A percentile compares a stretch with the other conserved stretches of the same genome.
Conservation (phyloP, 345 rosid genomes). For the Syzygium grande region DNA sequence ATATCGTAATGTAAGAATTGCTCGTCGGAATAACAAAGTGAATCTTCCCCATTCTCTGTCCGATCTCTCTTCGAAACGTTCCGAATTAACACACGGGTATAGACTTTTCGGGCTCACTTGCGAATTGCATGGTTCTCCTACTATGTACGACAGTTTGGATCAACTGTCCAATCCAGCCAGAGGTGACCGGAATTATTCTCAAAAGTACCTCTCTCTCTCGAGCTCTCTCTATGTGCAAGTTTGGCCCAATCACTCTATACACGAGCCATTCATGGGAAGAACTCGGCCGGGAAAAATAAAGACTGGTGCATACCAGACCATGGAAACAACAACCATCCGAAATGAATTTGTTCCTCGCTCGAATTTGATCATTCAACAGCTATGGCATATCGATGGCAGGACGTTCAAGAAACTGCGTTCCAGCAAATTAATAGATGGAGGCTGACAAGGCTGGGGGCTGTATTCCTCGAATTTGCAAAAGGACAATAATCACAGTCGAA, state of each 20-base stretch:
- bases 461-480: background rate
- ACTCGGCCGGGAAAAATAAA: background rate
- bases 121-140: background rate
- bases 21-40: background rate
- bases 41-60: background rate
- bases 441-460: background rate
- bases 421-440: background rate
- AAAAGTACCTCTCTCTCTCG: background rate
- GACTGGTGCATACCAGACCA: background rate
- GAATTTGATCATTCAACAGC: background rate
- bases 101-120: background rate
- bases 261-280: background rate
- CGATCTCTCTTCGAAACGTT: background rate
- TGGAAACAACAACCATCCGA: background rate
- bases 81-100: background rate
- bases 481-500: background rate
- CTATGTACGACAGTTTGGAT: background rate
- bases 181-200: background rate
- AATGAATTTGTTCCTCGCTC: background rate
- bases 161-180: background rate
- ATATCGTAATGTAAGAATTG: background rate
- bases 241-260: background rate
- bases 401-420: background rate
- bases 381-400: background rate
- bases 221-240: background rate